phyloP scores from a whole-genome alignment of 2,329 filamentous ascomycete species.

The Alternaria longipes region DNA sequence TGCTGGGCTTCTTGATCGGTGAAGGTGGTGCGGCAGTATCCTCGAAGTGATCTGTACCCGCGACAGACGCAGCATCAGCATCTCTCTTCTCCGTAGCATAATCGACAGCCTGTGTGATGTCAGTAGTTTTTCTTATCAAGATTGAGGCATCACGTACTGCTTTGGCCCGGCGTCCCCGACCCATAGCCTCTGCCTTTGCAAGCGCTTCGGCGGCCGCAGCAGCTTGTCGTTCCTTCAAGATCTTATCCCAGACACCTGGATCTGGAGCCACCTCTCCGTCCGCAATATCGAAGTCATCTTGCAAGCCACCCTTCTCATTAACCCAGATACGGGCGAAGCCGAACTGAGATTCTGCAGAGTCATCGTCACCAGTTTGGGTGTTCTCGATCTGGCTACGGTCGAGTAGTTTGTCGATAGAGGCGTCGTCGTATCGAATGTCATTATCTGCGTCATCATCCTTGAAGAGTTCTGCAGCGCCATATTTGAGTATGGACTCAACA shows the following conservation, averaged over 20 bases:
- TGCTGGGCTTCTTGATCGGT: constrained; percentile 44
- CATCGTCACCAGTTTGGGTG: constrained; percentile 70
- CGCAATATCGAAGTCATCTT: constrained; percentile 67
- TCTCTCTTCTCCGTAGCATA: constrained; percentile 54
- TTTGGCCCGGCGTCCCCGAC: constrained; percentile 81
- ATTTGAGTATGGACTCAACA: constrained; percentile 84
- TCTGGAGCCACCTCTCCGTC: constrained; percentile 66
- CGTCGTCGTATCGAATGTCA: constrained; percentile 82
- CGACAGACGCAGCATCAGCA: constrained; percentile 19
- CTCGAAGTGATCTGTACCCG: constrained; percentile 29
- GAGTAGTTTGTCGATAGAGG: constrained; percentile 87
- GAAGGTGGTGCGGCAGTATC: constrained; percentile 27
- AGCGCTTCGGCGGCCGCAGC: constrained; percentile 75
- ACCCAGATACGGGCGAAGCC: constrained; percentile 92
- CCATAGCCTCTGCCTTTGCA: constrained; percentile 77
- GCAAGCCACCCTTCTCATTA: constrained; percentile 75
- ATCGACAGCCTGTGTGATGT: constrained; percentile 52
- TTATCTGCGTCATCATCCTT: constrained; percentile 73
- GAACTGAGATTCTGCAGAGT: constrained; percentile 80
- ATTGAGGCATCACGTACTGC: constrained; percentile 54
- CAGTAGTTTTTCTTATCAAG: neutral
- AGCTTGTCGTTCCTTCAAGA: constrained; percentile 82
- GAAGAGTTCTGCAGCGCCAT: constrained; percentile 88
- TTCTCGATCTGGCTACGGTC: constrained; percentile 84
- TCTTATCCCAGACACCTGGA: constrained; percentile 85